Evolutionary conservation across 352 stramenopile species (phyloP).

Genomic region (Pythium sukuiense): DNA sequence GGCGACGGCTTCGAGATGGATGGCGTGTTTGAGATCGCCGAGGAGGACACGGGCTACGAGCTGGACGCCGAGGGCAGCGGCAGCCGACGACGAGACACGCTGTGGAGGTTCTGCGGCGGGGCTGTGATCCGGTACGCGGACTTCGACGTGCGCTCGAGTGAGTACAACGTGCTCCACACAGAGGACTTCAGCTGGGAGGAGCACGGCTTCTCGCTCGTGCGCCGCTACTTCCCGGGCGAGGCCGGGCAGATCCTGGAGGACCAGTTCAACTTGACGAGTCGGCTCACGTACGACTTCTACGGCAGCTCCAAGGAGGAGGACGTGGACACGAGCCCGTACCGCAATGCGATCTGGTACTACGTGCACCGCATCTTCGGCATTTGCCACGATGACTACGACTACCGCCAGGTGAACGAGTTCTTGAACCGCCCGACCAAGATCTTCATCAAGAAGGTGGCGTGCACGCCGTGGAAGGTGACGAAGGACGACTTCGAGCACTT

Average conservation of each 20-base stretch:
- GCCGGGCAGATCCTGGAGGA: slow-evolving; percentile 84
- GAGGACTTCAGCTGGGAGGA: slow-evolving; percentile 90
- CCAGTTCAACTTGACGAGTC: slow-evolving; percentile 84
- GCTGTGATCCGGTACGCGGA: slow-evolving; percentile 79
- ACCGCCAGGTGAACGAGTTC: slow-evolving; percentile 79
- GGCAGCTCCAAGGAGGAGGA: slow-evolving; percentile 53
- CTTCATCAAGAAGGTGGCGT: slow-evolving; percentile 87
- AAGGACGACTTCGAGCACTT: slow-evolving; percentile 85
- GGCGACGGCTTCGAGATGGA: slow-evolving; percentile 22
- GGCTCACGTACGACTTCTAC: slow-evolving; percentile 83
- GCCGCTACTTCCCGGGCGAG: slow-evolving; percentile 80
- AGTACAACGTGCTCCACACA: slow-evolving; percentile 84
- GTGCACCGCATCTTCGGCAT: slow-evolving; percentile 88
- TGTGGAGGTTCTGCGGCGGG: slow-evolving; percentile 83
- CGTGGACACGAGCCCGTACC: slow-evolving; percentile 81
- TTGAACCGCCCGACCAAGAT: slow-evolving; percentile 85
- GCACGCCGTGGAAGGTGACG: slow-evolving; percentile 81
- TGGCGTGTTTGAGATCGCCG: slow-evolving; percentile 54
- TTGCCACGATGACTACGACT: slow-evolving; percentile 89
- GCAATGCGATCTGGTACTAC: slow-evolving; percentile 86
- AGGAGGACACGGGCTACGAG: slow-evolving; percentile 50
- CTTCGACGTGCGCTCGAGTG: slow-evolving; percentile 81
- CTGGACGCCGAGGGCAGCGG: slow-evolving; percentile 29
- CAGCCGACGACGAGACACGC: slow-evolving; percentile 53
- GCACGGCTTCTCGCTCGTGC: slow-evolving; percentile 86